Base-by-base conservation (phyloP, 805 yeast species). In the Sugiyamaella lignohabitans region DNA sequence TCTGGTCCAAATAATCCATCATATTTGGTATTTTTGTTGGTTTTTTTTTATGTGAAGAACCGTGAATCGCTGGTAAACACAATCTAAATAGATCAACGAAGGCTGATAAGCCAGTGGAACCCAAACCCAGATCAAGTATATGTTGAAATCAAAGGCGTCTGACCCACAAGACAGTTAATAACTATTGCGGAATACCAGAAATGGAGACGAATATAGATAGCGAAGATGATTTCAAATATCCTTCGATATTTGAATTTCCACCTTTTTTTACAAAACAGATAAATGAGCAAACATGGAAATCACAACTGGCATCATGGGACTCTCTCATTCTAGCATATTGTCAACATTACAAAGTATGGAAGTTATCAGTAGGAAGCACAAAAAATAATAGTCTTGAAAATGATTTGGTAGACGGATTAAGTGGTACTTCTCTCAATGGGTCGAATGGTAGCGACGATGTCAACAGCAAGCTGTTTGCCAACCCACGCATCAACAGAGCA, bases 251-350 rank as follows among this genome's bases (percentile, higher is more conserved):
- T 58, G 70, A 78, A 34, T 91, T 88, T 63, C 97, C 97, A 4
- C 98, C 98, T 0, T 78, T 91, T 55, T 91, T 80, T 67, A 93
- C 98, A 5, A 74, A 79, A 51, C 98, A 91, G 65, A 88, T 93
- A 19, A 89, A 91, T 57, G 75, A 80, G 32, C 78, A 84, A 8
- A 82, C 93, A 1, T 78, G 85, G 69, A 73, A 75, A 24, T 80
- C 87, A 8, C 98, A 91, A 64, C 66, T 84, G 14, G 72, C 73
- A n/a, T 78, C 84, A 46, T 91, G 98, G 98, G 67, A 72, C 22
- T 69, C 75, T 38, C 64, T 91, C 22, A 67, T 91, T 0, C 61
- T 83, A 6, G 69, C 71, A 4, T 85, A 78, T 56, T 82, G 94
- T 55, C 71, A 75, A 53, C 67, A 63, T 46, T 66, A 78, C 53